These are phyloP conservation scores for Aspergillus proliferans DNA, from an alignment of 2,329 filamentous ascomycete genomes.

Conservation along the genomic window DNA sequence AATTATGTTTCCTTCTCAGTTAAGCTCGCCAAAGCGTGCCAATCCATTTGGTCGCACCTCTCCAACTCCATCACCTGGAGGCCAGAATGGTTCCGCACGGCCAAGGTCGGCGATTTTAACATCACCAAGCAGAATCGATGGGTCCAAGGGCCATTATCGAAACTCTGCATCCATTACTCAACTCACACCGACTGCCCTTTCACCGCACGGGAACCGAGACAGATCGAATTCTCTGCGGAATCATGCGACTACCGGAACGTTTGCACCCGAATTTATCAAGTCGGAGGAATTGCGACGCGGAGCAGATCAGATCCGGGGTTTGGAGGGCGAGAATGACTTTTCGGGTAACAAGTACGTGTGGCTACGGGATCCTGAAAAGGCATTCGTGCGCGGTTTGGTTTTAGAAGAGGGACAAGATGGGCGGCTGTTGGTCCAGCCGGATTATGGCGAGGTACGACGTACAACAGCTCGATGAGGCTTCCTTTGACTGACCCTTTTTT, in stretches of 20 bases:
- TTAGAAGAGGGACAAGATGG: slow-evolving; percentile 69
- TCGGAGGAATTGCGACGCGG: slow-evolving; percentile 65
- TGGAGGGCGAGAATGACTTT: slow-evolving; percentile 98
- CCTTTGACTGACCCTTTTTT: slow-evolving; percentile 14
- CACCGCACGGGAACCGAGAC: slow-evolving; percentile 35
- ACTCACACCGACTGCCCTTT: slow-evolving; percentile 41
- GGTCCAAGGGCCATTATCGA: slow-evolving; percentile 54
- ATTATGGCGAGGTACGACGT: slow-evolving; percentile 72
- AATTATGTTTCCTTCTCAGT: slow-evolving; percentile 50
- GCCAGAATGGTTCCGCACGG: slow-evolving; percentile 39
- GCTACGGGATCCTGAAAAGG: slow-evolving; percentile 78
- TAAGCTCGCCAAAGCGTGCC: slow-evolving; percentile 66
- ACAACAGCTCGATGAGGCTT: not conserved
- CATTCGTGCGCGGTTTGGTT: slow-evolving; percentile 90
- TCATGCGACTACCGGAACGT: slow-evolving; percentile 66
- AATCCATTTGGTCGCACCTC: slow-evolving; percentile 67
- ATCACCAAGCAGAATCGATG: slow-evolving; percentile 44
- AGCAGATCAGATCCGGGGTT: slow-evolving; percentile 56
- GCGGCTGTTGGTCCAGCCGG: slow-evolving; percentile 78
- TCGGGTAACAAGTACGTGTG: slow-evolving; percentile 98
- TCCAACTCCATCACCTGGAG: slow-evolving; percentile 53
- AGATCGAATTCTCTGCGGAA: slow-evolving; percentile 61
- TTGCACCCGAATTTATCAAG: slow-evolving; percentile 94
- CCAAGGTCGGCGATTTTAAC: slow-evolving; percentile 72
- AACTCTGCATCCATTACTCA: slow-evolving; percentile 61